Conservation (phyloP, 163 green algal species). For the Coccomyxa subellipsoidea region DNA sequence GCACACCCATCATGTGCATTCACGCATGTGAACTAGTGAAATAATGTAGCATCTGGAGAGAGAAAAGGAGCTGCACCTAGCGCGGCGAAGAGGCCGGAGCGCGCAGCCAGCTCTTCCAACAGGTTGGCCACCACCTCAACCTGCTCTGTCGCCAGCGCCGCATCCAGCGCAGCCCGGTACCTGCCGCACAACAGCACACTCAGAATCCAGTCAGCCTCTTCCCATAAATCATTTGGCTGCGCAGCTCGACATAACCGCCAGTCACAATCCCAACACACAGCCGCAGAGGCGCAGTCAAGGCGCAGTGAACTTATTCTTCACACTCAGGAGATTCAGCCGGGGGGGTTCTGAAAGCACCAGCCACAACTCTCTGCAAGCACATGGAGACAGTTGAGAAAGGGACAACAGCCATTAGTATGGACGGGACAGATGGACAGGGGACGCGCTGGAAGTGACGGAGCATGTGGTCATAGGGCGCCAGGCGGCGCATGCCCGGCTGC, state of each 20-base stretch:
- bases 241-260: no score
- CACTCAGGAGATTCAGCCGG: no score
- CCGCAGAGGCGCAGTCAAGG: no score
- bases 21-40: no score
- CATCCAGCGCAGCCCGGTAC: constrained; percentile 77
- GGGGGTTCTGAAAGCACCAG: no score
- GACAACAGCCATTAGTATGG: no score
- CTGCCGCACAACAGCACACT: constrained; percentile 13
- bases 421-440: background rate
- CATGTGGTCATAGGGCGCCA: constrained; percentile 74
- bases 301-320: no score
- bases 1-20: background rate
- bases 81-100: constrained; percentile 60
- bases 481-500: constrained; percentile 22
- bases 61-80: constrained; percentile 36
- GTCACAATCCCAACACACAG: no score
- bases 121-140: constrained; percentile 66
- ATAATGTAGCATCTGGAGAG: no score
- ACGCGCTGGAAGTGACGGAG: constrained; percentile 76
- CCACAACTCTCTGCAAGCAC: no score
- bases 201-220: background rate
- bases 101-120: constrained; percentile 74
- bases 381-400: no score
- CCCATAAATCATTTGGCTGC: background rate
- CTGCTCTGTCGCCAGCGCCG: constrained; percentile 51